phyloP scores from a whole-genome alignment of 768 basidiomycete species.

The Boletus pseudo-olivaceus region DNA sequence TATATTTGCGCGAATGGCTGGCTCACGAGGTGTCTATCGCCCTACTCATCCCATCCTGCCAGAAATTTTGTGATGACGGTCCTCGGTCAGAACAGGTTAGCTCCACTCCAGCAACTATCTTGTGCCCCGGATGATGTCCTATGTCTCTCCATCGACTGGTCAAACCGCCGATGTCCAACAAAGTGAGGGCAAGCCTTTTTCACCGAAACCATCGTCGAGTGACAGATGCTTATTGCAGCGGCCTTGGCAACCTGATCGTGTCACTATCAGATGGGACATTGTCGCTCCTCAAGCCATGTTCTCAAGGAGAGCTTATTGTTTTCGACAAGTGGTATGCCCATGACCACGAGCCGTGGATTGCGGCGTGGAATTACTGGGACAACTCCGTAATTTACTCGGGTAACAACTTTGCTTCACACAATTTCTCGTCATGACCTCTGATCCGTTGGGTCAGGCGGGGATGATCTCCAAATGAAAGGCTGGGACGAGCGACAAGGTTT shows the following conservation, averaged over 20 bases:
- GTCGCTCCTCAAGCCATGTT: slow-evolving; percentile 52
- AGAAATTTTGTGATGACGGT: background rate
- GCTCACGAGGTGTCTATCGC: slow-evolving; percentile 38
- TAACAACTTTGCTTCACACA: slow-evolving; percentile 27
- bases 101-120: slow-evolving; percentile 39
- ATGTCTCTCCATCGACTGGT: slow-evolving; percentile 94
- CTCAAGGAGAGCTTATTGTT: slow-evolving; percentile 42
- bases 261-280: slow-evolving; percentile 82
- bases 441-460: slow-evolving; percentile 63
- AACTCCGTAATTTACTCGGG: slow-evolving; percentile 80
- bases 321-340: slow-evolving; percentile 79
- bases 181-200: slow-evolving; percentile 36
- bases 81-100: slow-evolving; percentile 38
- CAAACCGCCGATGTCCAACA: slow-evolving; percentile 55
- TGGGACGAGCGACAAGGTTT: slow-evolving; percentile 83
- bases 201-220: background rate
- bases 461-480: slow-evolving; percentile 83
- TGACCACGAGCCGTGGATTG: slow-evolving; percentile 92
- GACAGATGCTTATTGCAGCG: slow-evolving; percentile 31
- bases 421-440: background rate
- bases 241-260: slow-evolving; percentile 59
- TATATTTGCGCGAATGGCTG: slow-evolving; percentile 62
- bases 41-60: background rate
- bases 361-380: slow-evolving; percentile 89
- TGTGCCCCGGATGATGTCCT: slow-evolving; percentile 57